Conservation (phyloP, 257 asterid species). For the Capsicum rhomboideum region DNA sequence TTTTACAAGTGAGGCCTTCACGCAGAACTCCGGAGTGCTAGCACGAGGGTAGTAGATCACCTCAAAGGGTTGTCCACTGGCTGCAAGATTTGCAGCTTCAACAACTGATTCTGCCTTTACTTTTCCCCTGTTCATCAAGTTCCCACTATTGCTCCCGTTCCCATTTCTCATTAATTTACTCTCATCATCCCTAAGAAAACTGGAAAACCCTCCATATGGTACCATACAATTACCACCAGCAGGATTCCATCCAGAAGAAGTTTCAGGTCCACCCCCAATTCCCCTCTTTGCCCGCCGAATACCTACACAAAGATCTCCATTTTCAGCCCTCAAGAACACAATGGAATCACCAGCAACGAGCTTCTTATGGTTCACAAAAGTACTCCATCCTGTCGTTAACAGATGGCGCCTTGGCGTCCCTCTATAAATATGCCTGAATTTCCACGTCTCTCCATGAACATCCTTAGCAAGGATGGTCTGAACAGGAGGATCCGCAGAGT, state of each 20-base stretch:
- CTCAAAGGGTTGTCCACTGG: conserved; percentile 61
- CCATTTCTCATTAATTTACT: conserved; percentile 22
- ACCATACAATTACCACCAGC: conserved; percentile 35
- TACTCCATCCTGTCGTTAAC: conserved; percentile 92
- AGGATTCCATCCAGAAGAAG: conserved; percentile 55
- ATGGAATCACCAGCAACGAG: conserved; percentile 92
- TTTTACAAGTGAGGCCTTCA: conserved; percentile 63
- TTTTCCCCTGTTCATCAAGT: conserved; percentile 27
- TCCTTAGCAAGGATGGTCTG: conserved; percentile 83
- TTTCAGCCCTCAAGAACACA: conserved; percentile 74
- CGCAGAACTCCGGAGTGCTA: conserved; percentile 89
- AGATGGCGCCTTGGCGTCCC: conserved; percentile 97
- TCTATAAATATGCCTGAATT: conserved; percentile 81
- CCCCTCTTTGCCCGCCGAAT: conserved; percentile 79
- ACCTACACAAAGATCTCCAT: conserved; percentile 84
- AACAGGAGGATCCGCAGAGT: conserved; percentile 77
- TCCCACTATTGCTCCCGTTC: conserved; percentile 17
- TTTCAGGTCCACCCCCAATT: conserved; percentile 54
- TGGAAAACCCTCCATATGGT: conserved; percentile 57
- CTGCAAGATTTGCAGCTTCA: conserved; percentile 71
- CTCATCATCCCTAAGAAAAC: conserved; percentile 59
- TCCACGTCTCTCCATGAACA: conserved; percentile 92
- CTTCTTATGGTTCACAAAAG: conserved; percentile 87
- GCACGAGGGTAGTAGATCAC: conserved; percentile 91
- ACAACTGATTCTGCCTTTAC: conserved; percentile 66